Conservation (phyloP, 2,329 filamentous ascomycete species). For the Sclerotinia minor region DNA sequence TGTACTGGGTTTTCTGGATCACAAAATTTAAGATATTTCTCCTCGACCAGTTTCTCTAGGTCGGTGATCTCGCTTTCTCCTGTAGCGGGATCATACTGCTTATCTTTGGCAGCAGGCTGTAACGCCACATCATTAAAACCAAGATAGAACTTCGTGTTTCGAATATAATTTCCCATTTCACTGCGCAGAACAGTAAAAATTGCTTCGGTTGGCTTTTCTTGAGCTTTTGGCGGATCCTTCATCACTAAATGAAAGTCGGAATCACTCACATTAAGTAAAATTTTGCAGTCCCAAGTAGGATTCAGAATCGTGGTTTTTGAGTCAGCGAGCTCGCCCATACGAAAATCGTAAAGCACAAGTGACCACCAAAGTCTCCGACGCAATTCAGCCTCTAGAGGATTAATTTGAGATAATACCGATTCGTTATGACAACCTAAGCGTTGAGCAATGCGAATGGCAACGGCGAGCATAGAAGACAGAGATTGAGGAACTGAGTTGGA, state of each 20-base stretch:
- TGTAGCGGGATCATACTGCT: slow-evolving; percentile 21
- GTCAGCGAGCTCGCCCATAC: slow-evolving; percentile 66
- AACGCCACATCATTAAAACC: slow-evolving; percentile 32
- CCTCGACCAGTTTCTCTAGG: slow-evolving; percentile 46
- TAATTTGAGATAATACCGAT: slow-evolving; percentile 47
- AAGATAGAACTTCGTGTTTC: slow-evolving; percentile 34
- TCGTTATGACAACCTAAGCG: slow-evolving; percentile 69
- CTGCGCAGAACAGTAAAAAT: slow-evolving; percentile 58
- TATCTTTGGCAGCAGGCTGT: slow-evolving; percentile 31
- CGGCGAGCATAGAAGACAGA: slow-evolving; percentile 61
- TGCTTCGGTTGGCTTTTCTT: slow-evolving; percentile 58
- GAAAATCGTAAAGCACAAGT: slow-evolving; percentile 66
- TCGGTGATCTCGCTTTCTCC: slow-evolving; percentile 29
- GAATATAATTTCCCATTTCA: slow-evolving; percentile 53
- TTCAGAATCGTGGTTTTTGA: slow-evolving; percentile 44
- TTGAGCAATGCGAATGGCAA: slow-evolving; percentile 67
- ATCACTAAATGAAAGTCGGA: slow-evolving; percentile 58
- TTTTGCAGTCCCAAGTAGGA: slow-evolving; percentile 54
- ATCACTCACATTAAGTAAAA: slow-evolving; percentile 63
- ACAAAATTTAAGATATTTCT: slow-evolving; percentile 47
- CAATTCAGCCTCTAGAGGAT: slow-evolving; percentile 66
- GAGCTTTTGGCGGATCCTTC: slow-evolving; percentile 53
- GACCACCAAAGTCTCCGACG: slow-evolving; percentile 75
- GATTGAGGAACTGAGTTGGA: slow-evolving; percentile 57
- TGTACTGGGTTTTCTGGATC: slow-evolving; percentile 46